A percentile compares a stretch with the other conserved stretches of the same genome.
phyloP scores from a whole-genome alignment of 768 basidiomycete genomes.

The Lactarius sanguifluus region DNA sequence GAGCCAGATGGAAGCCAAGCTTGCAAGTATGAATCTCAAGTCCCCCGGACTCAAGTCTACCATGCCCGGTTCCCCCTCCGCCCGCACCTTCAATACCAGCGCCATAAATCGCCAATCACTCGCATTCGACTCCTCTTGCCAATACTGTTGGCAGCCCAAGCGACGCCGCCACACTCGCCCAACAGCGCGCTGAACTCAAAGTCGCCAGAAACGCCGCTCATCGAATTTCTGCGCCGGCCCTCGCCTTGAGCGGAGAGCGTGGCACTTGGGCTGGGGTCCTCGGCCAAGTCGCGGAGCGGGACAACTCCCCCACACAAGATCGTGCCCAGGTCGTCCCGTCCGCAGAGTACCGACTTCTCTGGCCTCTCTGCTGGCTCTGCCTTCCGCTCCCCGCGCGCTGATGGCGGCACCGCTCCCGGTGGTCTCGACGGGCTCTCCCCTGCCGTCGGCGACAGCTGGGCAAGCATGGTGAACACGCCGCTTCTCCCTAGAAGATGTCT shows the following conservation, averaged over 20 bases:
- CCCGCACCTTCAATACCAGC: constrained; percentile 59
- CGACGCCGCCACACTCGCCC: constrained; percentile 79
- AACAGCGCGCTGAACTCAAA: constrained; percentile 88
- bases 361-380: constrained; percentile 48
- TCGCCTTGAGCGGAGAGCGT: constrained; percentile 35
- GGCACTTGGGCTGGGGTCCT: constrained; percentile 65
- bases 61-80: constrained; percentile 73
- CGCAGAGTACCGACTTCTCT: constrained; percentile 91
- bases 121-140: constrained; percentile 56
- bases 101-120: constrained; percentile 70
- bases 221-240: constrained; percentile 54
- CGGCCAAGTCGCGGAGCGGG: constrained; percentile 81
- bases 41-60: constrained; percentile 85
- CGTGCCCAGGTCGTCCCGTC: constrained; percentile 52
- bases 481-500: constrained; percentile 37
- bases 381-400: constrained; percentile 54
- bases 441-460: constrained; percentile 84
- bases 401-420: constrained; percentile 29
- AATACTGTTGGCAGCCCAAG: constrained; percentile 38
- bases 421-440: constrained; percentile 46
- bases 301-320: constrained; percentile 64
- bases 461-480: constrained; percentile 94
- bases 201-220: constrained; percentile 74
- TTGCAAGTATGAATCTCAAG: constrained; percentile 77
- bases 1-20: constrained; percentile 94